Conservation (phyloP, 352 stramenopile species). For the Pythium plurisporium region DNA sequence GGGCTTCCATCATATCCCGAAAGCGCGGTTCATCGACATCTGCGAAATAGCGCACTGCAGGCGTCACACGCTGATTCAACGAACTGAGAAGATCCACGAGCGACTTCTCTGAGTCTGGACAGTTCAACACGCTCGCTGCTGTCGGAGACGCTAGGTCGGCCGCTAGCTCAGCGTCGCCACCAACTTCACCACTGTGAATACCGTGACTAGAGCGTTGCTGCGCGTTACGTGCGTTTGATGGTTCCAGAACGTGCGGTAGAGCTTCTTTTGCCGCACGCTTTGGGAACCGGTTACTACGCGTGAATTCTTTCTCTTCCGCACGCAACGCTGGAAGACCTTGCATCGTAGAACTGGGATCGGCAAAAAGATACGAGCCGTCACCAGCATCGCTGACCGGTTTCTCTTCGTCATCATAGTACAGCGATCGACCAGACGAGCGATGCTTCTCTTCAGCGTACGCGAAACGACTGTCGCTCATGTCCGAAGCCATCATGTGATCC, state of each 20-base stretch:
- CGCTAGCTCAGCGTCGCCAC: slow-evolving; percentile 1
- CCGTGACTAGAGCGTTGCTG: background rate
- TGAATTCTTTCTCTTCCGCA: slow-evolving; percentile 7
- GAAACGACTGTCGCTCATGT: background rate
- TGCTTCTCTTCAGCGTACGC: slow-evolving; percentile 11
- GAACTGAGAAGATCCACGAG: slow-evolving; percentile 56
- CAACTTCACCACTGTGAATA: background rate
- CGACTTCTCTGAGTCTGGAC: slow-evolving; percentile 63
- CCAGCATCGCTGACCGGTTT: background rate
- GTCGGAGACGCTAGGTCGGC: slow-evolving; percentile 35
- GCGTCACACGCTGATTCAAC: slow-evolving; percentile 42
- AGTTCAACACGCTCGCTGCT: slow-evolving; percentile 55
- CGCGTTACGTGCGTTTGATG: background rate
- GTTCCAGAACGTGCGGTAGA: slow-evolving; percentile 4
- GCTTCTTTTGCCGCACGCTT: slow-evolving; percentile 59
- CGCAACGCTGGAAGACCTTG: background rate
- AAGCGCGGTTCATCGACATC: slow-evolving; percentile 11
- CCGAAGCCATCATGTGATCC: background rate
- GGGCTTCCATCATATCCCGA: slow-evolving; percentile 4
- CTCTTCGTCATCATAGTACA: slow-evolving; percentile 10
- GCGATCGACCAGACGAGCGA: background rate
- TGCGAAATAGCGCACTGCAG: slow-evolving; percentile 18
- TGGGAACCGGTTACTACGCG: slow-evolving; percentile 6
- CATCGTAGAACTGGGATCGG: background rate
- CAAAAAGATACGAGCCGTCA: background rate